phyloP scores from a whole-genome alignment of 2,329 filamentous ascomycete species.

The Paraconiothyrium sp. region DNA sequence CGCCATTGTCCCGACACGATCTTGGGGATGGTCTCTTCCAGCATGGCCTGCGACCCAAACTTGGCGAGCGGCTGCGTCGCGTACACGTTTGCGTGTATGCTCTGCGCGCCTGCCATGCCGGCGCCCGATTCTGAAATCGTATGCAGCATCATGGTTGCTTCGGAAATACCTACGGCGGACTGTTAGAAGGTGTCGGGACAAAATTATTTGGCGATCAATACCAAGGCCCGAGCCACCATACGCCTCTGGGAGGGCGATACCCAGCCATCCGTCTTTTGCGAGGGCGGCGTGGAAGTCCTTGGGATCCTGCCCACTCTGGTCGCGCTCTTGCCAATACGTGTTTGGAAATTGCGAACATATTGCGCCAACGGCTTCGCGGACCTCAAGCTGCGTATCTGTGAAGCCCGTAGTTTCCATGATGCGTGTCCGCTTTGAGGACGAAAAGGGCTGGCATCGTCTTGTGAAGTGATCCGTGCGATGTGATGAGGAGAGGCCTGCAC shows the following conservation, averaged over 20 bases:
- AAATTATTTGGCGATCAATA: no score
- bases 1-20: constrained; percentile 75
- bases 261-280: constrained; percentile 80
- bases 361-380: constrained; percentile 74
- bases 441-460: constrained; percentile 30
- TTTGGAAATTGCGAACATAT: constrained; percentile 77
- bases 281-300: constrained; percentile 79
- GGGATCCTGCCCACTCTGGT: constrained; percentile 75
- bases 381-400: constrained; percentile 75
- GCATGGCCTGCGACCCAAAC: constrained; percentile 74
- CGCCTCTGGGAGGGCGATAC: constrained; percentile 78
- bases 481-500: not conserved
- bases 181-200: no score
- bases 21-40: constrained; percentile 70
- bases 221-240: constrained; percentile 79
- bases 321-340: constrained; percentile 77
- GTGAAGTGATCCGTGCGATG: not conserved
- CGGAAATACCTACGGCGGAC: constrained; percentile 64
- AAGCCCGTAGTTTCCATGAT: constrained; percentile 80
- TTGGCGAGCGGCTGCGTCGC: constrained; percentile 78
- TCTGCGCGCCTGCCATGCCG: constrained; percentile 70
- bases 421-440: constrained; percentile 30
- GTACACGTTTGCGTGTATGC: constrained; percentile 72
- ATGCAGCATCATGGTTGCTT: constrained; percentile 89
- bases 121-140: constrained; percentile 52